Evolutionary conservation across 495 filamentous ascomycete species (phyloP).

Genomic region (Aspergillus nanangensis): DNA sequence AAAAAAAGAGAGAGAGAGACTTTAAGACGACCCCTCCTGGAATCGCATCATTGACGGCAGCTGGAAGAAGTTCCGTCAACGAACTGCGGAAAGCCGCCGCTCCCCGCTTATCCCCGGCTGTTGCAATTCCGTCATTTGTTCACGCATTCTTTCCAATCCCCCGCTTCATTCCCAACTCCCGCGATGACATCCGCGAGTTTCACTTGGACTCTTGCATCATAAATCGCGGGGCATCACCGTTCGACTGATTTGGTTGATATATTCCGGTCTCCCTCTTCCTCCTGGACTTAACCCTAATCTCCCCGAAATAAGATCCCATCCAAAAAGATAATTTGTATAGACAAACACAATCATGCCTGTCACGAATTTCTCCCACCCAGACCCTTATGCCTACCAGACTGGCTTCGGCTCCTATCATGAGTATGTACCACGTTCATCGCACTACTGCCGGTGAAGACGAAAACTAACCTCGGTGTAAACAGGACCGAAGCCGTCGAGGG

Average conservation of each 20-base stretch:
- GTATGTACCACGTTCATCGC: slow-evolving; percentile 25
- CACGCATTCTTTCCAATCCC: slow-evolving; percentile 10
- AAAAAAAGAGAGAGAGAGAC: slow-evolving; percentile 1
- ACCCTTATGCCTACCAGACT: slow-evolving; percentile 55
- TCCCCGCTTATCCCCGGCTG: slow-evolving; percentile 22
- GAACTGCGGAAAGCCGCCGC: slow-evolving; percentile 23
- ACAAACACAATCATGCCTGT: slow-evolving; percentile 46
- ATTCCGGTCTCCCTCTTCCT: too few species aligned
- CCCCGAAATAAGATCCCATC: too few species aligned
- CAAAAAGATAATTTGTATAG: background rate
- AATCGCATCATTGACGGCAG: too few species aligned
- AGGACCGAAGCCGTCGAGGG: slow-evolving; percentile 52
- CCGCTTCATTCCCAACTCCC: slow-evolving; percentile 6
- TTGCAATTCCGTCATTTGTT: slow-evolving; percentile 6
- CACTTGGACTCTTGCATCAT: background rate
- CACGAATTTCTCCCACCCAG: slow-evolving; percentile 48
- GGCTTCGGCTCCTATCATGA: slow-evolving; percentile 59
- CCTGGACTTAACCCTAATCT: too few species aligned
- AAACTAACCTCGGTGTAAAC: slow-evolving; percentile 8
- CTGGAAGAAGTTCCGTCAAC: slow-evolving; percentile 6
- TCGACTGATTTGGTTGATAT: background rate
- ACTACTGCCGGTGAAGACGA: background rate
- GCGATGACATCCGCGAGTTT: background rate
- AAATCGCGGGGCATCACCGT: background rate
- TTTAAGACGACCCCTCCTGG: slow-evolving; percentile 5